Evolutionary conservation across 768 basidiomycete genomes (phyloP), one percentile per base, ranked within the genome.

Genomic region (Rhodosporidiobolus sp.): DNA sequence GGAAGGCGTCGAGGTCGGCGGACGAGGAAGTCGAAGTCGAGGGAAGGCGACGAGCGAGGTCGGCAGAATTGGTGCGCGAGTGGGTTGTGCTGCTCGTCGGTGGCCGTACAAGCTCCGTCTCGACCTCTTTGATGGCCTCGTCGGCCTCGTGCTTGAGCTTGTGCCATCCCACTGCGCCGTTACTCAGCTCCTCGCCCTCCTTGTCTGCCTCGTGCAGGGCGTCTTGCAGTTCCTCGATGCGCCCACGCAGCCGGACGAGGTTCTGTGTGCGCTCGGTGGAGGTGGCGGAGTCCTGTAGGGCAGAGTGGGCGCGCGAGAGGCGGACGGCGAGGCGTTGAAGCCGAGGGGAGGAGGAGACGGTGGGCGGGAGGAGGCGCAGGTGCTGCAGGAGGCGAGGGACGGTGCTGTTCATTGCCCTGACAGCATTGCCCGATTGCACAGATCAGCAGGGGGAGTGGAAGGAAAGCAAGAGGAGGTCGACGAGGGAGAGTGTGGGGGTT

Each of bases 1-100:
- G 54, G 30, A 55, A 62, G 24, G 59, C n/a, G 64, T 59, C 63
- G 45, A 69, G 49, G 28, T 28, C 49, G 63, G 38, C 17, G 49
- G 56, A 1, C 2, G 65, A 16, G 34, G 45, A 19, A 24, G 57
- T 30, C 19, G 24, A 32, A 22, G 43, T 19, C 4, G 60, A 20
- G 38, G 54, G 32, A 24, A 54, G 32, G 6, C 54, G 57, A 6
- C 46, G 58, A 14, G 56, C 32, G 28, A 52, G 38, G 49, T 50
- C 43, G 63, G 26, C 56, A 8, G 52, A 58, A 1, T 58, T 16
- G 2, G 58, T 32, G 24, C 52, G 38, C 54, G 64, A 65, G 54
- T 43, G 55, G 6, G 8, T 22, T 5, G 6, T 10, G 28, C 24
- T 7, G 22, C 20, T 8, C 30, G 49, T 1, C 11, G 9, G 9